These are phyloP conservation scores for Gautieria morchelliformis DNA, from an alignment of 768 basidiomycete genomes.

Conservation along the genomic window DNA sequence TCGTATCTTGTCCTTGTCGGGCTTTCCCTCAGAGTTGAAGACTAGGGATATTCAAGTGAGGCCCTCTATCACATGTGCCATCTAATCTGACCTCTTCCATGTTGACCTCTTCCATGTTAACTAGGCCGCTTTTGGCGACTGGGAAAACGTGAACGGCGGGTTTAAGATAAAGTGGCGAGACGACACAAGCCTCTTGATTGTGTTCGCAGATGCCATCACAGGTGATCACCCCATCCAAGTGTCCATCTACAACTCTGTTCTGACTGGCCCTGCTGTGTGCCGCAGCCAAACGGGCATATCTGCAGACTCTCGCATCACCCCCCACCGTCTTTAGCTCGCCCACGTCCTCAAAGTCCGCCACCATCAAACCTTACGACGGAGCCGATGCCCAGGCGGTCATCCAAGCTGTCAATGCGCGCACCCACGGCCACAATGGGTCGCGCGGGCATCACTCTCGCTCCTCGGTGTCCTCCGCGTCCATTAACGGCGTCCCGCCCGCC, in stretches of 20 bases:
- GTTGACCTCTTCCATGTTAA: not conserved
- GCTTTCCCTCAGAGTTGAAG: constrained; percentile 93
- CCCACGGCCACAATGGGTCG: constrained; percentile 45
- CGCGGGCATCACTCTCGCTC: constrained; percentile 67
- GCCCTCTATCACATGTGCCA: not conserved
- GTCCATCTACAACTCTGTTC: not conserved
- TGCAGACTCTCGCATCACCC: constrained; percentile 77
- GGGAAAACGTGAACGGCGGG: constrained; percentile 77
- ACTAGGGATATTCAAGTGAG: constrained; percentile 75
- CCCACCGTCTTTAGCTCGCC: constrained; percentile 58
- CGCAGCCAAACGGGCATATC: constrained; percentile 90
- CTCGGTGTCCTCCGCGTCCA: constrained; percentile 34
- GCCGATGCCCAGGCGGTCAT: constrained; percentile 85
- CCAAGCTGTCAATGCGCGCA: constrained; percentile 70
- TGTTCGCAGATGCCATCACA: constrained; percentile 81
- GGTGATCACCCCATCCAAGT: constrained; percentile 49
- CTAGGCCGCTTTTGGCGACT: constrained; percentile 76
- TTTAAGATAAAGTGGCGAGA: constrained; percentile 99
- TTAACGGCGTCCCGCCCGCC: constrained; percentile 13
- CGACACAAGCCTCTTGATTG: constrained; percentile 90
- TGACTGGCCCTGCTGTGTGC: not conserved
- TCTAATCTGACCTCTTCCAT: not conserved
- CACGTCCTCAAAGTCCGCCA: constrained; percentile 40
- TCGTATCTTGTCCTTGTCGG: constrained; percentile 84
- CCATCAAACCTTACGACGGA: constrained; percentile 88